phyloP scores from a whole-genome alignment of 495 filamentous ascomycete species.

The Daldinia concentrica region DNA sequence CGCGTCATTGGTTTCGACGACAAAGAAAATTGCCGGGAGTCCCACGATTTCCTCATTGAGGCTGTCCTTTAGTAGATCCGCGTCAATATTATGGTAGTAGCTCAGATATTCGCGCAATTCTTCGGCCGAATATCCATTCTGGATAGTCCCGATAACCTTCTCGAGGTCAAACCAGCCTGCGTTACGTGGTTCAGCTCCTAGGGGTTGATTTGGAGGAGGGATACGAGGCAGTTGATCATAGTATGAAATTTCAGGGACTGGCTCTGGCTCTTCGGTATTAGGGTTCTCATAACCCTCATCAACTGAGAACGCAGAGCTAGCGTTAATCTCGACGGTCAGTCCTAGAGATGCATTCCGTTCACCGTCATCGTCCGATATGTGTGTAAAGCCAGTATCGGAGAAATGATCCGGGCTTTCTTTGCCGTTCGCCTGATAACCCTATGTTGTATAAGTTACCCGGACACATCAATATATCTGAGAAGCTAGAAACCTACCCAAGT shows the following conservation, averaged over 20 bases:
- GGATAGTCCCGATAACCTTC: slow-evolving; percentile 42
- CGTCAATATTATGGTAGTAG: slow-evolving; percentile 33
- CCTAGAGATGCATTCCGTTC: slow-evolving; percentile 23
- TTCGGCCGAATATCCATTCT: slow-evolving; percentile 33
- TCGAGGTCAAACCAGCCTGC: slow-evolving; percentile 32
- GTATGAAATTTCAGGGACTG: slow-evolving; percentile 12
- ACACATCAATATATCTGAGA: neutral
- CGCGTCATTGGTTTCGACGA: slow-evolving; percentile 53
- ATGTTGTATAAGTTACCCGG: slow-evolving; percentile 5
- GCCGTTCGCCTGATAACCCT: slow-evolving; percentile 21
- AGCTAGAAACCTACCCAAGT: slow-evolving; percentile 9
- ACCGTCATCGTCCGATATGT: slow-evolving; percentile 18
- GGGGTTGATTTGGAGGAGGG: neutral
- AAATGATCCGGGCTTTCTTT: slow-evolving; percentile 21
- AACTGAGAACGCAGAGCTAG: slow-evolving; percentile 21
- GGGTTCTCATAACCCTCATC: slow-evolving; percentile 19
- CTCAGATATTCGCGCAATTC: slow-evolving; percentile 40
- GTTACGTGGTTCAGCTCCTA: neutral
- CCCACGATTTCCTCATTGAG: slow-evolving; percentile 48
- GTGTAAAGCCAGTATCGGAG: slow-evolving; percentile 19
- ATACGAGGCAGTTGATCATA: slow-evolving; percentile 34
- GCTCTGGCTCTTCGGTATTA: slow-evolving; percentile 5
- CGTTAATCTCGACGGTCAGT: slow-evolving; percentile 15
- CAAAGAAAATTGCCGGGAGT: slow-evolving; percentile 57
- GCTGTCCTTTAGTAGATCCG: slow-evolving; percentile 18